Conservation (phyloP, 352 stramenopile species). For the Halophytophthora polymorphica region DNA sequence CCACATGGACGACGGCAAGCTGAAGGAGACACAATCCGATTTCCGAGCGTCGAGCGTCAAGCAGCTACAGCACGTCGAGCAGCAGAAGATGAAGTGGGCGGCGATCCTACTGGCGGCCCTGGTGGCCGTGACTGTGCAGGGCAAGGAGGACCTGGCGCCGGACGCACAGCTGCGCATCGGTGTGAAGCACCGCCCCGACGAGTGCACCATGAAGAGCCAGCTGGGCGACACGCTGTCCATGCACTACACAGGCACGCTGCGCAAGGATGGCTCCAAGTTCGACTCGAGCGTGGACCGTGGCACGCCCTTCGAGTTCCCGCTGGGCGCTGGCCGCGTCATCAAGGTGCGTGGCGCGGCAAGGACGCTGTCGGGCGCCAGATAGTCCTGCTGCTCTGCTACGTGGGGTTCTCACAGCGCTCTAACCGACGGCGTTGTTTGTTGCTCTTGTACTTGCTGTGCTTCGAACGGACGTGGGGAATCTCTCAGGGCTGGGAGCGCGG, state of each 20-base stretch:
- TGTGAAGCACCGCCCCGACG: constrained; percentile 74
- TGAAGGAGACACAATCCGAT: constrained; percentile 8
- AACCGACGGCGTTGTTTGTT: constrained; percentile 5
- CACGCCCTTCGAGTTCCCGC: constrained; percentile 93
- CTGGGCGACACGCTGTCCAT: constrained; percentile 90
- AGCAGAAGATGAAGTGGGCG: constrained; percentile 55
- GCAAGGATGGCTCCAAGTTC: constrained; percentile 96
- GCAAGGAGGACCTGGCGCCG: constrained; percentile 69
- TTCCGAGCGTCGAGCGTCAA: not conserved
- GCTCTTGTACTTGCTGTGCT: constrained; percentile 5
- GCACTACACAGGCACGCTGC: constrained; percentile 95
- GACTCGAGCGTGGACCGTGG: constrained; percentile 95
- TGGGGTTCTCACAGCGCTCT: not conserved
- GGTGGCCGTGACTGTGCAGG: constrained; percentile 30
- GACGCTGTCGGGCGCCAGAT: not conserved
- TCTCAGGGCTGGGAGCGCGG: constrained; percentile 78
- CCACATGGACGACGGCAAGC: constrained; percentile 23
- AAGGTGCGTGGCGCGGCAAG: constrained; percentile 50
- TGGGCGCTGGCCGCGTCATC: constrained; percentile 93
- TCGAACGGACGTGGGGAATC: constrained; percentile 1
- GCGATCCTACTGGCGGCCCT: constrained; percentile 36
- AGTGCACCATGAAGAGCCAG: constrained; percentile 69
- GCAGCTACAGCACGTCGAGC: not conserved
- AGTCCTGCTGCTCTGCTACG: not conserved
- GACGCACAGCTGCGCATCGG: constrained; percentile 71